Percentiles rank a stretch among this genome's conserved stretches.
Conservation (phyloP, 768 basidiomycete genomes). For the Amanita pseudoporphyria region DNA sequence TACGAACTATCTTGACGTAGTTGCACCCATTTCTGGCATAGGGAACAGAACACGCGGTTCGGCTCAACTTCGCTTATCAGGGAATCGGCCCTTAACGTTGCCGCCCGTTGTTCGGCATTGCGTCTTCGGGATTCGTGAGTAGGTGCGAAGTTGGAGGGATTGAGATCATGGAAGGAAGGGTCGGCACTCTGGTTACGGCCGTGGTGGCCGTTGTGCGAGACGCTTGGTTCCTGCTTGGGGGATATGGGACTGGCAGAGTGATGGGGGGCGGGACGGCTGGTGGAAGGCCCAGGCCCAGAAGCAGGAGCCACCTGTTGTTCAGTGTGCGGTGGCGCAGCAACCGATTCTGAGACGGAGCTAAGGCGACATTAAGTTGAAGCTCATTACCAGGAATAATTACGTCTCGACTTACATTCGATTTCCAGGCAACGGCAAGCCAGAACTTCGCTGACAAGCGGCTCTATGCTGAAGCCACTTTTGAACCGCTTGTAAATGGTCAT, state of each 20-base stretch:
- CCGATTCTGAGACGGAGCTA: slow-evolving; percentile 1
- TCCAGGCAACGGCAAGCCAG: background rate
- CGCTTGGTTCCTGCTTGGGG: slow-evolving; percentile 8
- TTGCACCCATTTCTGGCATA: slow-evolving; percentile 81
- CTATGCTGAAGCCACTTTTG: slow-evolving; percentile 61
- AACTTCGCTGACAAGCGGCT: slow-evolving; percentile 36
- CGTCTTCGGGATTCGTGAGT: slow-evolving; percentile 59
- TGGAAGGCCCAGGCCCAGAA: slow-evolving; percentile 4
- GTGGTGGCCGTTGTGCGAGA: slow-evolving; percentile 7
- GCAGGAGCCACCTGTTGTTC: slow-evolving; percentile 9
- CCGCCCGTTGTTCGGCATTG: slow-evolving; percentile 74
- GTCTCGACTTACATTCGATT: slow-evolving; percentile 7
- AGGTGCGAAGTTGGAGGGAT: slow-evolving; percentile 45
- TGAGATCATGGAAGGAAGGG: slow-evolving; percentile 45
- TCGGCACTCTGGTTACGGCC: slow-evolving; percentile 12
- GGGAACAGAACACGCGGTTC: slow-evolving; percentile 60
- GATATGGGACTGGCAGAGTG: slow-evolving; percentile 20
- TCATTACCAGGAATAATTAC: background rate
- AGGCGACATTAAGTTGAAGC: background rate
- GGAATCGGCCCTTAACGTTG: slow-evolving; percentile 54
- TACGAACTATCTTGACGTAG: slow-evolving; percentile 69
- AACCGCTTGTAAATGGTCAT: slow-evolving; percentile 52
- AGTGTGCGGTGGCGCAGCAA: slow-evolving; percentile 4
- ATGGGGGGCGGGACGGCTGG: slow-evolving; percentile 1
- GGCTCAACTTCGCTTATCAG: slow-evolving; percentile 65